Evolutionary conservation across 805 yeast species (phyloP), one percentile per base, ranked within the genome.

Genomic region (Blastobotrys attinorum): DNA sequence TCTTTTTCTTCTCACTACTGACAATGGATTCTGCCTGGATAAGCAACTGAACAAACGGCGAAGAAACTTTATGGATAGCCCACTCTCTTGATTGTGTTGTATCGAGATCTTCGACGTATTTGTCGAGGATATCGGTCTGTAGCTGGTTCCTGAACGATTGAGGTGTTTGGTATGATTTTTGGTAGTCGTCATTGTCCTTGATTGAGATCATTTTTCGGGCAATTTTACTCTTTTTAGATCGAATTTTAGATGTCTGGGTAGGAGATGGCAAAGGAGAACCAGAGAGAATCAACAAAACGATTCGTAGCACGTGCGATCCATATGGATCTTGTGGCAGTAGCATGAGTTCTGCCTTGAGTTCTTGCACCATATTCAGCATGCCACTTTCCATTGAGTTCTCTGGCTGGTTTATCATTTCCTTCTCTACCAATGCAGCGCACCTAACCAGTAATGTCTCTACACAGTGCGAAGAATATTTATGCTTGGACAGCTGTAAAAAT

Each of bases 171-270:
- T 76, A 84, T 0, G 80, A 66, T 46, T 74, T 69, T 56, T 77
- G 72, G 55, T 79, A 82, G 51, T 82, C 88, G 13, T 79, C 81
- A 48, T 73, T 81, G 60, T 85, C 95, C 55, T 80, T 79, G 37
- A 87, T 81, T 53, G 84, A 92, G 56, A 87, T 85, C 95, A 86
- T 85, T 60, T 88, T 88, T 61, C 97, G 78, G 4, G 97, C 96
- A 21, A 54, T 62, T 79, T 83, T 63, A 77, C 88, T 40, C 87
- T 83, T 64, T 73, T 86, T 87, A 22, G 94, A 82, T 59, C 97
- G 75, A 51, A 87, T 69, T 4, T 83, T 75, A 8, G 56, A 53
- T 0, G 89, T 83, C 57, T 79, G 79, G 1, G 81, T 75, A 0
- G 88, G 65, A 3, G 89, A 79, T 15, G 95, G 92, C 43, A 88